phyloP scores from a whole-genome alignment of 2,329 filamentous ascomycete species.

The Akanthomyces lecanii region DNA sequence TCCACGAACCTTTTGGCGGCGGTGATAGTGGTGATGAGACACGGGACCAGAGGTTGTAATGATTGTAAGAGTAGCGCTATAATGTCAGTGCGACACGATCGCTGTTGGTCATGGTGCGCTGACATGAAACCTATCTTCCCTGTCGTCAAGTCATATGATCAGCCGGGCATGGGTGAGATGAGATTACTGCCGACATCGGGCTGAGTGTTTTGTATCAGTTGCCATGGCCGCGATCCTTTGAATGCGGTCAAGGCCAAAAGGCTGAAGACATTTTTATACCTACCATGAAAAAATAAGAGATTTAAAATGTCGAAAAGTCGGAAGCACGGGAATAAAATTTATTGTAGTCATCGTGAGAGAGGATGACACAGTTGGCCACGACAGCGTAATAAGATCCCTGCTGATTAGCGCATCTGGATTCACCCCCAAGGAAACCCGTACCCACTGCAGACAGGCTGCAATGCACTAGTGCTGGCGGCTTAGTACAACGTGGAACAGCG shows the following conservation, averaged over 20 bases:
- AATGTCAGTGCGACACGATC: not conserved
- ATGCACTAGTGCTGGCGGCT: not conserved
- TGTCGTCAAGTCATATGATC: not conserved
- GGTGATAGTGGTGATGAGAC: not conserved
- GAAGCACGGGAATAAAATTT: not conserved
- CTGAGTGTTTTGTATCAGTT: not conserved
- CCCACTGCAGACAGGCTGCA: not conserved
- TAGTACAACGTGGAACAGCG: not conserved
- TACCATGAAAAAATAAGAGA: too few species aligned
- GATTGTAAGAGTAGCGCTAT: not conserved
- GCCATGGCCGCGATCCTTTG: not conserved
- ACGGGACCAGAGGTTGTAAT: not conserved
- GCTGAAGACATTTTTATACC: not conserved
- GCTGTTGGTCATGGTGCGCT: too few species aligned
- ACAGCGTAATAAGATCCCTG: not conserved
- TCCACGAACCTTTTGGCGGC: not conserved
- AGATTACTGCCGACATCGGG: slow-evolving; percentile 4
- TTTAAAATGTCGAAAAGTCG: not conserved
- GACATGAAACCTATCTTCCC: not conserved
- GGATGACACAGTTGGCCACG: not conserved
- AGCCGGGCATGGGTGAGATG: not conserved
- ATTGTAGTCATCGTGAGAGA: not conserved
- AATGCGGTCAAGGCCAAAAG: not conserved
- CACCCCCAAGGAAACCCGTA: not conserved
- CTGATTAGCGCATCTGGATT: not conserved